Evolutionary conservation across 129 eudicot genomes (phyloP).

Genomic region (Glebionis coronaria): DNA sequence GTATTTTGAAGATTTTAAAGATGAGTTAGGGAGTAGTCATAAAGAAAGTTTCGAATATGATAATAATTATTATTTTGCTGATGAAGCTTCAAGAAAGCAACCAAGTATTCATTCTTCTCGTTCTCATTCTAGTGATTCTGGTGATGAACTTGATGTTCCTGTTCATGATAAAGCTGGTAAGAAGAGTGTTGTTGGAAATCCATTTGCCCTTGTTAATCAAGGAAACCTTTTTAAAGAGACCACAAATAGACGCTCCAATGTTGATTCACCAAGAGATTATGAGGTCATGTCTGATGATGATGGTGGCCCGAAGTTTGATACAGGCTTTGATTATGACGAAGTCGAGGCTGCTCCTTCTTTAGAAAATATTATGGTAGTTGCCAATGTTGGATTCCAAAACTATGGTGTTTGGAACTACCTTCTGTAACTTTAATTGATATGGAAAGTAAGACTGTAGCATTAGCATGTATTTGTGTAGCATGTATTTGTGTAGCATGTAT

Average conservation of each 20-base stretch:
- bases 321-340: constrained; percentile 53
- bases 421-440: too few species aligned
- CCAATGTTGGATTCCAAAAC: too few species aligned
- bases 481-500: too few species aligned
- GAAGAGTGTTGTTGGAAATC: constrained; percentile 37
- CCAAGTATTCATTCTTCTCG: constrained; percentile 20
- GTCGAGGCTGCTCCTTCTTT: constrained; percentile 29
- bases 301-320: constrained; percentile 40
- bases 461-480: too few species aligned
- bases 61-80: constrained; percentile 32
- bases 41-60: constrained; percentile 29
- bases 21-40: constrained; percentile 25
- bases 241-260: constrained; percentile 20
- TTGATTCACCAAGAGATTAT: constrained; percentile 20
- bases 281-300: constrained; percentile 25
- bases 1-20: constrained; percentile 30
- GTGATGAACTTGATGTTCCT: constrained; percentile 28
- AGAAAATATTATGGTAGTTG: too few species aligned
- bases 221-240: constrained; percentile 31
- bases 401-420: too few species aligned
- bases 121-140: constrained; percentile 29
- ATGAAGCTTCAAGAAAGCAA: constrained; percentile 33
- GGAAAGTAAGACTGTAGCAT: too few species aligned
- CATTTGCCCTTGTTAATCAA: constrained; percentile 35
- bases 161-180: constrained; percentile 23